Percentiles rank a stretch among this genome's conserved stretches.
Evolutionary conservation across 1,139 yeast genomes (phyloP).

Genomic region (Pneumocystis jirovecii): DNA sequence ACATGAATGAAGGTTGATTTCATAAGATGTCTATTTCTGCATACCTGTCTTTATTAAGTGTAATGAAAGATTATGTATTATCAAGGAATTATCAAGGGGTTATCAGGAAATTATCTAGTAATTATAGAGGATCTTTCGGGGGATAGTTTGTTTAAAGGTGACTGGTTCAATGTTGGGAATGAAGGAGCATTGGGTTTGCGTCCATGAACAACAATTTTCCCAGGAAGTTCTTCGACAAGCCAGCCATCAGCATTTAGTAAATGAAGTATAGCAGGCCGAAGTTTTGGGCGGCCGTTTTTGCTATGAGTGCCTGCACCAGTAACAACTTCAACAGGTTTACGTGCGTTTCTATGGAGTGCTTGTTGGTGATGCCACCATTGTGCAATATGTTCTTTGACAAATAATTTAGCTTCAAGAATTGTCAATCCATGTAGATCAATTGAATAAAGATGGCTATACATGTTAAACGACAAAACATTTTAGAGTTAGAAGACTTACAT

Average conservation of each 20-base stretch:
- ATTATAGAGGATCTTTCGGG: neutral
- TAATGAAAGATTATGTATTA: too few species aligned
- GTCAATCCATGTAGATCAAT: slow-evolving; percentile 16
- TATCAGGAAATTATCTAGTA: too few species aligned
- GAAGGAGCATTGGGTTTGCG: too few species aligned
- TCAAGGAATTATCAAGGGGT: too few species aligned
- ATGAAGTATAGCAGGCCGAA: slow-evolving; percentile 13
- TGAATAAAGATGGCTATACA: slow-evolving; percentile 5
- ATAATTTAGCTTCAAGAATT: slow-evolving; percentile 13
- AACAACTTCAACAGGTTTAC: slow-evolving; percentile 12
- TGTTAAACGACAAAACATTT: too few species aligned
- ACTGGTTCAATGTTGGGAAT: too few species aligned
- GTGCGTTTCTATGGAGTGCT: slow-evolving; percentile 1
- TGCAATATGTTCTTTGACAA: slow-evolving; percentile 10
- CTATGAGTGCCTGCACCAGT: slow-evolving; percentile 17
- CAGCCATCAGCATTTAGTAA: slow-evolving; percentile 14
- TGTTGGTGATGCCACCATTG: slow-evolving; percentile 14
- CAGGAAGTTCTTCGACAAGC: slow-evolving; percentile 8
- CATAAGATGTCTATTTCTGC: too few species aligned
- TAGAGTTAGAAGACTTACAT: neutral
- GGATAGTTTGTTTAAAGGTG: slow-evolving; percentile 6
- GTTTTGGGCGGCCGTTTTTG: slow-evolving; percentile 11
- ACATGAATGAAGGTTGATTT: too few species aligned
- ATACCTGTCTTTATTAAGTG: too few species aligned
- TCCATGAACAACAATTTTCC: slow-evolving; percentile 1